A percentile compares a stretch with the other conserved stretches of the same genome.
These are phyloP conservation scores for Aulographum hederae DNA, from an alignment of 2,329 filamentous ascomycete species.

Conservation along the genomic window DNA sequence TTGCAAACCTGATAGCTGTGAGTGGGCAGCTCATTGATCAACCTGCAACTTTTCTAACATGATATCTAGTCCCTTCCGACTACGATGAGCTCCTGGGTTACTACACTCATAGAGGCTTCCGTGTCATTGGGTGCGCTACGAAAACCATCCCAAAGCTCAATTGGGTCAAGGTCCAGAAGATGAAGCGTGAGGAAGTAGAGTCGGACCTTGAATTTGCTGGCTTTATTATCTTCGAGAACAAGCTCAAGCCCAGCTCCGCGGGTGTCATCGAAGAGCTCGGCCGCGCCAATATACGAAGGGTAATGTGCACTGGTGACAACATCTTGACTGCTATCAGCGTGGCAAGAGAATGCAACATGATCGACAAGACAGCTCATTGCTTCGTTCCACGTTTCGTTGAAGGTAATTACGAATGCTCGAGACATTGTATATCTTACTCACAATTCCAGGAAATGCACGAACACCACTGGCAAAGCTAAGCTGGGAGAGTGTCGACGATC, in stretches of 20 bases:
- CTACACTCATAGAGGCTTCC: slow-evolving; percentile 91
- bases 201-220: slow-evolving; percentile 71
- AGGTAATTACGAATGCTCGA: slow-evolving; percentile 32
- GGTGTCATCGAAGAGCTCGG: slow-evolving; percentile 66
- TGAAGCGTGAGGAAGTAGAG: slow-evolving; percentile 75
- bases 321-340: slow-evolving; percentile 95
- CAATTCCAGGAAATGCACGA: no score
- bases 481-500: slow-evolving; percentile 95
- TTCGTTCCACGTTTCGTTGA: slow-evolving; percentile 81
- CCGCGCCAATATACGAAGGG: slow-evolving; percentile 65
- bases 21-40: slow-evolving; percentile 19
- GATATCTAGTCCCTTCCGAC: slow-evolving; percentile 59
- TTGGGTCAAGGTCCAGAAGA: slow-evolving; percentile 90
- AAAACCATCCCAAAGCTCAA: slow-evolving; percentile 75
- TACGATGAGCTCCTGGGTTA: slow-evolving; percentile 78
- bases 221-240: slow-evolving; percentile 98
- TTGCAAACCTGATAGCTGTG: slow-evolving; percentile 63
- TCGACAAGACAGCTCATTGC: slow-evolving; percentile 67
- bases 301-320: slow-evolving; percentile 98
- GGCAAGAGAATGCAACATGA: slow-evolving; percentile 70
- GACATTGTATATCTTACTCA: no score
- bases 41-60: slow-evolving; percentile 5
- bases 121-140: slow-evolving; percentile 88
- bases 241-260: slow-evolving; percentile 75
- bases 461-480: slow-evolving; percentile 55